Evolutionary conservation across 768 basidiomycete species (phyloP), one percentile per base, ranked within the genome.

Genomic region (Cyclocybe cylindracea): DNA sequence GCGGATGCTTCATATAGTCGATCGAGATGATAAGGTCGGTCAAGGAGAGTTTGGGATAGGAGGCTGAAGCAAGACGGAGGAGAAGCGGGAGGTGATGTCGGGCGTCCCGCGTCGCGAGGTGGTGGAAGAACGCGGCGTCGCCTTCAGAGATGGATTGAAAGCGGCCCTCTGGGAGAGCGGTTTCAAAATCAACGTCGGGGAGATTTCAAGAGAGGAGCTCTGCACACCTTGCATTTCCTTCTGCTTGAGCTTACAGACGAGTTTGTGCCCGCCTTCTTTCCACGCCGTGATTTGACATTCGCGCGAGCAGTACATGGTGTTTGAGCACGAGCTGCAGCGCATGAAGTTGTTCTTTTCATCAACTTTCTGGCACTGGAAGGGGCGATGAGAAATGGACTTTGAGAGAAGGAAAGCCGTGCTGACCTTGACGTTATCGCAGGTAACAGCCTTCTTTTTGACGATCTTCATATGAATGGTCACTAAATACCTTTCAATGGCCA

Each of bases 261-360:
- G 54, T 52, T 64, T 68, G 58, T 74, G 72, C 8, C 69, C 68
- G 29, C 63, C 69, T 45, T 69, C 66, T 38, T 73, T 71, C 72
- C 72, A 72, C 2, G 68, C 68, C 3, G 53, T 45, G 3, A 57
- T 56, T 50, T 73, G 72, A 47, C 73, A 74, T 50, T 73, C 70
- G 46, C 70, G 70, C 2, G 72, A 74, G 50, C 73, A 74, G 54
- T 74, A 74, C 10, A 70, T 57, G 3, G 72, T 71, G 7, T 59
- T 65, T 5, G 62, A 61, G 55, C 73, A 73, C 5, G 62, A 64
- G 5, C 61, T 56, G 47, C 72, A 75, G 39, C 69, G 67, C 38
- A 61, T 57, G 54, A 75, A 69, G 11, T 61, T 65, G 44, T 70
- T 68, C 52, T 66, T 71, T 3, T 48, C 53, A 24, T 70, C 69